These are phyloP conservation scores for Yamadazyma spencermartinsiae DNA, from an alignment of 1,139 yeast genomes.

Conservation along the genomic window DNA sequence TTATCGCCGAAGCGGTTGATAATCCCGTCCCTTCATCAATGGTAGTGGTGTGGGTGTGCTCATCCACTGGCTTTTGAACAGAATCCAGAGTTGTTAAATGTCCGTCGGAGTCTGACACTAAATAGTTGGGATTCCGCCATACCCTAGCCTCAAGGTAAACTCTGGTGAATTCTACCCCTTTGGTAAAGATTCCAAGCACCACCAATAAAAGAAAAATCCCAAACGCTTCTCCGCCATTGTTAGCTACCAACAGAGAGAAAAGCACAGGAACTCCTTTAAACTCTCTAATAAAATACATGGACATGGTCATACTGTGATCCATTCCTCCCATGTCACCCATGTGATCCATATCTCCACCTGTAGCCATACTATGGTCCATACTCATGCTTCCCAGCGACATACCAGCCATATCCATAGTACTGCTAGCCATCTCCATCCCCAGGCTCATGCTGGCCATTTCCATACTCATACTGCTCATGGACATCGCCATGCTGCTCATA, in stretches of 20 bases:
- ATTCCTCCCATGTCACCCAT: slow-evolving; percentile 26
- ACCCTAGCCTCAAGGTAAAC: slow-evolving; percentile 67
- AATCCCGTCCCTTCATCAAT: slow-evolving; percentile 4
- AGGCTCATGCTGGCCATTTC: slow-evolving; percentile 6
- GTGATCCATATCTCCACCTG: slow-evolving; percentile 16
- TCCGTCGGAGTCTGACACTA: slow-evolving; percentile 7
- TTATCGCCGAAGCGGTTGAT: slow-evolving; percentile 9
- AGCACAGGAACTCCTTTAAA: slow-evolving; percentile 60
- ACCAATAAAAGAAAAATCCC: slow-evolving; percentile 68
- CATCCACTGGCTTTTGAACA: neutral
- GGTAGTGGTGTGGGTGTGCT: neutral
- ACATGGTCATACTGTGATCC: slow-evolving; percentile 42
- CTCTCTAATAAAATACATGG: slow-evolving; percentile 52
- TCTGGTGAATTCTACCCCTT: slow-evolving; percentile 58
- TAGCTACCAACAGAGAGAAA: slow-evolving; percentile 54
- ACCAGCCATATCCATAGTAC: slow-evolving; percentile 16
- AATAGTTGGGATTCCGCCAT: slow-evolving; percentile 46
- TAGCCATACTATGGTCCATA: too few species aligned
- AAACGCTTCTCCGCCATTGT: slow-evolving; percentile 59
- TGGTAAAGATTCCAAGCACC: slow-evolving; percentile 54
- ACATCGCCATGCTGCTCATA: slow-evolving; percentile 5
- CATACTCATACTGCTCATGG: slow-evolving; percentile 5
- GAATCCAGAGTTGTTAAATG: neutral
- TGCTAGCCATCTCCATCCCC: slow-evolving; percentile 12
- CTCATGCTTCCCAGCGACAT: slow-evolving; percentile 9